Conservation (phyloP, 2,329 filamentous ascomycete species). For the Epichloe scottii region DNA sequence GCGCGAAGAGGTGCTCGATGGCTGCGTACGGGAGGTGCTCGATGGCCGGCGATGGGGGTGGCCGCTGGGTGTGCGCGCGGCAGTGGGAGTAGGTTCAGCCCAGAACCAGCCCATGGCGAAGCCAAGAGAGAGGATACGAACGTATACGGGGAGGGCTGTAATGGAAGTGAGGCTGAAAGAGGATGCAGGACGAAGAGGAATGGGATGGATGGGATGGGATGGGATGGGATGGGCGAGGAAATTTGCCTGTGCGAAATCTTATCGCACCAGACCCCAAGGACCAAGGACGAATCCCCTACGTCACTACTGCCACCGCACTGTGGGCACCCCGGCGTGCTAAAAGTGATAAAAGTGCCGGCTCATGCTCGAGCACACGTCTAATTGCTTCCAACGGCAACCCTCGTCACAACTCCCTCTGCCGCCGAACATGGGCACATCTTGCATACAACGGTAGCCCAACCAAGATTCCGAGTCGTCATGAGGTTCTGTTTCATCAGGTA, state of each 20-base stretch:
- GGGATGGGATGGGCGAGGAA: not conserved
- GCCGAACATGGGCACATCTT: constrained; percentile 10
- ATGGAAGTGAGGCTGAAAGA: not conserved
- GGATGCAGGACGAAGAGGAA: not conserved
- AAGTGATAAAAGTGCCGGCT: too few species aligned
- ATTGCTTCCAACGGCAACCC: not conserved
- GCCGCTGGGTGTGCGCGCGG: constrained; percentile 20
- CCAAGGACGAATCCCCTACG: constrained; percentile 7
- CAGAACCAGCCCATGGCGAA: constrained; percentile 50
- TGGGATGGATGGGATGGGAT: not conserved
- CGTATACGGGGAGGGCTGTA: not conserved
- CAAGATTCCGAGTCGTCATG: constrained; percentile 26
- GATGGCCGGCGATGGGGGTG: constrained; percentile 18
- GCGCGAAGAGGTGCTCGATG: not conserved
- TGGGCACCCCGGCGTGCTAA: too few species aligned
- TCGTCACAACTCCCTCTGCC: not conserved
- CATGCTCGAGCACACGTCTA: not conserved
- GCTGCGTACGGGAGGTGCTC: constrained; percentile 22
- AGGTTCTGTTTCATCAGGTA: constrained; percentile 29
- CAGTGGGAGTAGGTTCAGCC: constrained; percentile 34
- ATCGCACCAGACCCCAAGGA: not conserved
- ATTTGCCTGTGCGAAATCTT: constrained; percentile 1
- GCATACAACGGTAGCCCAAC: constrained; percentile 1
- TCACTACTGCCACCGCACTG: constrained; percentile 7
- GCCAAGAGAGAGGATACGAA: too few species aligned